Percentiles rank a stretch among this genome's conserved stretches.
Conservation (phyloP, 768 basidiomycete species). For the Lactarius tabidus region DNA sequence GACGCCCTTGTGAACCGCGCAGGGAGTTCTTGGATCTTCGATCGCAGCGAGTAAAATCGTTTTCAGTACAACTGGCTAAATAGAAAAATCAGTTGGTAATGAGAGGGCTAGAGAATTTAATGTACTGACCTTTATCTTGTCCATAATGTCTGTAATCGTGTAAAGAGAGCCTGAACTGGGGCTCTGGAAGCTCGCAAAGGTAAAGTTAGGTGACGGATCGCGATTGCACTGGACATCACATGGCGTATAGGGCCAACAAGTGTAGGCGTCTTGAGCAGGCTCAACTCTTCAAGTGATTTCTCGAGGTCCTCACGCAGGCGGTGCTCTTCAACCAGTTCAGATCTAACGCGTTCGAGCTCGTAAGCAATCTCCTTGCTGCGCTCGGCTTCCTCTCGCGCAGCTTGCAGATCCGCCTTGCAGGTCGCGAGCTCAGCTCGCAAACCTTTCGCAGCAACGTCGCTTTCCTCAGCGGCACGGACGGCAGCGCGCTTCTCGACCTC, state of each 20-base stretch:
- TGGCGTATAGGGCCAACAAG: constrained; percentile 45
- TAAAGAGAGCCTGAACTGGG: too few species aligned
- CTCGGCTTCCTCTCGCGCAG: constrained; percentile 33
- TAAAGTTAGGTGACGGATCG: too few species aligned
- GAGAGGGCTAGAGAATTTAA: too few species aligned
- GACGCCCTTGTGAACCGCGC: too few species aligned
- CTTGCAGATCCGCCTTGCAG: constrained; percentile 38
- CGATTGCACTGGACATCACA: constrained; percentile 49
- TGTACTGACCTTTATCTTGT: too few species aligned
- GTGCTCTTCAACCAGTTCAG: constrained; percentile 39
- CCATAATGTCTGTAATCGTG: too few species aligned
- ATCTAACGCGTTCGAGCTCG: constrained; percentile 30
- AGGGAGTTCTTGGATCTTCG: too few species aligned
- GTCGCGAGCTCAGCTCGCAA: constrained; percentile 32
- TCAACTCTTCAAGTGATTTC: constrained; percentile 45
- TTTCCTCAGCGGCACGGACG: constrained; percentile 40
- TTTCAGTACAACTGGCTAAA: too few species aligned
- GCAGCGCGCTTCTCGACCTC: constrained; percentile 64
- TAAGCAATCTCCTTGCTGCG: constrained; percentile 17
- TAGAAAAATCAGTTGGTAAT: too few species aligned
- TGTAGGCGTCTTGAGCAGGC: constrained; percentile 45
- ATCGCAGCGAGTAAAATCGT: too few species aligned
- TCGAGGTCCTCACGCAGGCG: constrained; percentile 47
- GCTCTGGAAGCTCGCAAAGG: too few species aligned
- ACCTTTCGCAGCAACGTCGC: constrained; percentile 18